These are phyloP conservation scores for Nepenthes mirabilis DNA, from an alignment of 148 eudicot genomes.

Conservation along the genomic window DNA sequence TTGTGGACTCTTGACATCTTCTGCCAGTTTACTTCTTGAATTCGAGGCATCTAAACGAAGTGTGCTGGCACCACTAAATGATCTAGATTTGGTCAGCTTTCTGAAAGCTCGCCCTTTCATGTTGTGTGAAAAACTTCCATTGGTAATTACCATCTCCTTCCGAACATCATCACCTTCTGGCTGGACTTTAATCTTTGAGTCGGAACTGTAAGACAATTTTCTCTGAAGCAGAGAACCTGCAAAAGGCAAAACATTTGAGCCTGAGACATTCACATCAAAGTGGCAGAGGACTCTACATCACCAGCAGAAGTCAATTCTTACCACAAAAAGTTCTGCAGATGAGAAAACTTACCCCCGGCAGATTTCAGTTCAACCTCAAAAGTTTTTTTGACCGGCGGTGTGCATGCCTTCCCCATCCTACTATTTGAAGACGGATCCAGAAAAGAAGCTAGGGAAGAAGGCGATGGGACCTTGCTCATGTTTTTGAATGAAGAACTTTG, in stretches of 20 bases:
- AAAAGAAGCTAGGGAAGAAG: background rate
- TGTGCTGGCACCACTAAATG: constrained; percentile 15
- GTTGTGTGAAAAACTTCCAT: constrained; percentile 6
- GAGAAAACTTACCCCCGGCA: constrained; percentile 19
- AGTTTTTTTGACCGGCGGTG: constrained; percentile 1
- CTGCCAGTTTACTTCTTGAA: constrained; percentile 5
- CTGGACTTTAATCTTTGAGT: constrained; percentile 12
- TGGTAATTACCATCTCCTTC: constrained; percentile 3
- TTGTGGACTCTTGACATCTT: constrained; percentile 9
- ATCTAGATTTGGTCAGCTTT: constrained; percentile 17
- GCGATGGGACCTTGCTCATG: background rate
- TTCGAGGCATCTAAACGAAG: constrained; percentile 6
- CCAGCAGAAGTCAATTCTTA: too few relatives aligned
- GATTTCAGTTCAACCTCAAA: constrained; percentile 7
- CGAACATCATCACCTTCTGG: constrained; percentile 2
- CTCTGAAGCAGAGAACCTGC: constrained; percentile 18
- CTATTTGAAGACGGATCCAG: background rate
- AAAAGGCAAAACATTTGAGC: constrained; percentile 1
- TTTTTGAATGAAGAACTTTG: constrained; percentile 9
- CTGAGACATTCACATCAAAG: background rate
- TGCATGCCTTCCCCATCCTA: constrained; percentile 1
- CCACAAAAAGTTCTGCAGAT: background rate
- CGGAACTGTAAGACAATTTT: constrained; percentile 8
- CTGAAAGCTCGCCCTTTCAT: constrained; percentile 7
- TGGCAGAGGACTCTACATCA: too few relatives aligned